phyloP scores from a whole-genome alignment of 805 yeast genomes.

The Candida rishiriensis region DNA sequence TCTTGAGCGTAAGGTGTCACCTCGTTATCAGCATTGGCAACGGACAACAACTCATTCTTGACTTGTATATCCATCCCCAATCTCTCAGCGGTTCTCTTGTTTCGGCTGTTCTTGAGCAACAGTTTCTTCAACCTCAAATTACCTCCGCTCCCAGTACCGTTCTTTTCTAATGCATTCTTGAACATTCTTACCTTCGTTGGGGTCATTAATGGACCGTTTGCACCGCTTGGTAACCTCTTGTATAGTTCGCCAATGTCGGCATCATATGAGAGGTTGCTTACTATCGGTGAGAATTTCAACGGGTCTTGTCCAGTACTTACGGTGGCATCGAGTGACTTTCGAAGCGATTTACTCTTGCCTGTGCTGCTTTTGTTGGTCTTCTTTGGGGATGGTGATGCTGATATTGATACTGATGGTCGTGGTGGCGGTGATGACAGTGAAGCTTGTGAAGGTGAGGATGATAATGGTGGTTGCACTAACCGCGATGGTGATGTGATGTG shows the following conservation, averaged over 20 bases:
- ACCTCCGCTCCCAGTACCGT: conserved; percentile 9
- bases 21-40: no score
- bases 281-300: conserved; percentile 9
- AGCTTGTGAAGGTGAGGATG: no score
- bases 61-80: neutral
- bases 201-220: conserved; percentile 17
- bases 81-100: conserved; percentile 1
- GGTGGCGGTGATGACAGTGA: no score
- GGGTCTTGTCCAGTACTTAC: conserved; percentile 13
- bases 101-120: conserved; percentile 10
- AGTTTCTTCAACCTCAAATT: conserved; percentile 14
- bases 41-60: neutral
- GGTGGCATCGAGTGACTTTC: no score
- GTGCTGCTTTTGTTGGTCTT: neutral
- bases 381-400: no score
- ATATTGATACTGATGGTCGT: no score
- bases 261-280: conserved; percentile 3
- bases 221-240: conserved; percentile 10
- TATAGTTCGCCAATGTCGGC: conserved; percentile 7
- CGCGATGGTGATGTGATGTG: no score
- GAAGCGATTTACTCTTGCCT: neutral
- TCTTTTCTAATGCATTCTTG: conserved; percentile 17
- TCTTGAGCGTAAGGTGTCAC: no score
- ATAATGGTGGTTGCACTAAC: no score
- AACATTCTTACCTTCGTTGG: conserved; percentile 25